Evolutionary conservation across 306 rosid genomes (phyloP).

Genomic region (Rosa multiflora): DNA sequence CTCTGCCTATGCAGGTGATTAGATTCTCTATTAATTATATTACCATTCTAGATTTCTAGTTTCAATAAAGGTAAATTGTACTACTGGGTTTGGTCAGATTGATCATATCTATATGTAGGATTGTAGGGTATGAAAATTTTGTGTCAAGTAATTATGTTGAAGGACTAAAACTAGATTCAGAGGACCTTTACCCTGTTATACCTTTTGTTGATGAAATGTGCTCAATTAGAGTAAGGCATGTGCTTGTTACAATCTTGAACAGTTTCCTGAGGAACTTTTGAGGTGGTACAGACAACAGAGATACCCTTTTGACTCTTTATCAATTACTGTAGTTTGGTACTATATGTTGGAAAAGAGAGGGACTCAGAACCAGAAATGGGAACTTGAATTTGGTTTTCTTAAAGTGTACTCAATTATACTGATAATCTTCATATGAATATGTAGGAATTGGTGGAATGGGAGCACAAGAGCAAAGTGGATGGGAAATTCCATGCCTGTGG

Average conservation of each 20-base stretch:
- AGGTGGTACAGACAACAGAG: not conserved
- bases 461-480: conserved; percentile 77
- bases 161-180: not conserved
- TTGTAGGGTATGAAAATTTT: not conserved
- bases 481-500: conserved; percentile 97
- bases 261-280: not conserved
- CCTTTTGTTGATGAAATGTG: not conserved
- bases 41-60: not conserved
- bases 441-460: conserved; percentile 86
- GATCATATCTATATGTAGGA: not conserved
- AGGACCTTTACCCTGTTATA: not conserved
- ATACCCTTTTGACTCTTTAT: not conserved
- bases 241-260: not conserved
- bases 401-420: not conserved
- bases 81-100: not conserved
- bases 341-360: not conserved
- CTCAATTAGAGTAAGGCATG: not conserved
- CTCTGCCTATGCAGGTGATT: conserved; percentile 81
- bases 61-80: not conserved
- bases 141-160: not conserved
- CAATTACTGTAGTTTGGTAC: not conserved
- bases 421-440: not conserved
- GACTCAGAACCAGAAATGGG: not conserved
- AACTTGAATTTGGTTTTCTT: conserved; percentile 3
- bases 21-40: not conserved